These are phyloP conservation scores for Pyricularia grisea DNA, from an alignment of 2,329 filamentous ascomycete species.

Conservation along the genomic window DNA sequence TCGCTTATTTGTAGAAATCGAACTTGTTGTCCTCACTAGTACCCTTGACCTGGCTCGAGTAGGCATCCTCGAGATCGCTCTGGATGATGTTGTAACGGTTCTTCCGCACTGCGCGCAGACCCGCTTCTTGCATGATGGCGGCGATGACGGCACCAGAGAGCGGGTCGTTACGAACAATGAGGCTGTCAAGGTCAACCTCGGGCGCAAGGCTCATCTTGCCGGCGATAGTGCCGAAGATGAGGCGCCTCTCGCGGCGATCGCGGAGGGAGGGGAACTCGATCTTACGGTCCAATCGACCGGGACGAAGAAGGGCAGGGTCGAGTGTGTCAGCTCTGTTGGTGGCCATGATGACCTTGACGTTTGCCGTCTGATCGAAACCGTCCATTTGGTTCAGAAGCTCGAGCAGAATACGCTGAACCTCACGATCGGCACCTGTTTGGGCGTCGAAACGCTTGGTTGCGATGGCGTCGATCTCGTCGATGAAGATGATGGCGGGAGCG, in stretches of 20 bases:
- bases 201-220: slow-evolving; percentile 94
- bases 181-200: slow-evolving; percentile 89
- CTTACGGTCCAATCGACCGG: slow-evolving; percentile 92
- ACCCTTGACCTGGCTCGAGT: slow-evolving; percentile 92
- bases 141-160: slow-evolving; percentile 93
- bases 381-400: slow-evolving; percentile 99
- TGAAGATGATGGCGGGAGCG: slow-evolving; percentile 97
- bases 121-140: slow-evolving; percentile 98
- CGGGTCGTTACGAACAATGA: slow-evolving; percentile 95
- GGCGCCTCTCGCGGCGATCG: slow-evolving; percentile 84
- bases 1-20: slow-evolving; percentile 76
- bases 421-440: slow-evolving; percentile 93
- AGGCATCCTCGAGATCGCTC: slow-evolving; percentile 90
- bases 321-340: slow-evolving; percentile 97
- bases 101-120: slow-evolving; percentile 87
- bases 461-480: slow-evolving; percentile 98
- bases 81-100: slow-evolving; percentile 99
- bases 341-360: slow-evolving; percentile 99
- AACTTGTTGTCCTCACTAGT: slow-evolving; percentile 61
- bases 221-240: slow-evolving; percentile 97
- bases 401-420: slow-evolving; percentile 96
- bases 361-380: slow-evolving; percentile 96
- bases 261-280: slow-evolving; percentile 96
- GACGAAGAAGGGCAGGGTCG: slow-evolving; percentile 87
- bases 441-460: slow-evolving; percentile 99